phyloP scores from a whole-genome alignment of 768 basidiomycete species.

The Lactarius sanguifluus region DNA sequence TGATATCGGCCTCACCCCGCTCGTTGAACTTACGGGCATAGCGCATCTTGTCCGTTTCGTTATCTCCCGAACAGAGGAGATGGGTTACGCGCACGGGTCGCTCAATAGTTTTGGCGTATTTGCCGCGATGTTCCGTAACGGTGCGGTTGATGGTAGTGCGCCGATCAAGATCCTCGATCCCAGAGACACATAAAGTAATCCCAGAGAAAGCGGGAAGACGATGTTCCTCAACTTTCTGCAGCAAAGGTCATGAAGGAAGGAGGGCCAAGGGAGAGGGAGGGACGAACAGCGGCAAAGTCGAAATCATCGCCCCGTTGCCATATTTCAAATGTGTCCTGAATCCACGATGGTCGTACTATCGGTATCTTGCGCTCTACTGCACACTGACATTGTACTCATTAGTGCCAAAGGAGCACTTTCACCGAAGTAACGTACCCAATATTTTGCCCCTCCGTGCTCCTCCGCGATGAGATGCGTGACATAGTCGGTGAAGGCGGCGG shows the following conservation, averaged over 20 bases:
- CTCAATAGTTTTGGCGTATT: constrained; percentile 72
- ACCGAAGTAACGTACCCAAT: constrained; percentile 50
- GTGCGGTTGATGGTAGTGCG: constrained; percentile 65
- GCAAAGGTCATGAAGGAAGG: constrained; percentile 6
- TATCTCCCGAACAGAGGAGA: constrained; percentile 70
- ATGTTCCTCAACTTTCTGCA: constrained; percentile 58
- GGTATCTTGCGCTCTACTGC: constrained; percentile 79
- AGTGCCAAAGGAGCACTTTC: not conserved
- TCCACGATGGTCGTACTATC: constrained; percentile 77
- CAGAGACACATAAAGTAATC: constrained; percentile 71
- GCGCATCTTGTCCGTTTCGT: constrained; percentile 70
- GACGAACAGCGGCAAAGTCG: constrained; percentile 55
- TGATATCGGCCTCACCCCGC: constrained; percentile 68
- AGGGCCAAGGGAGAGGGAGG: not conserved
- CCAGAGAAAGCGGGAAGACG: constrained; percentile 73
- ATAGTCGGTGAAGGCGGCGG: constrained; percentile 73
- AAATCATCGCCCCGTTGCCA: constrained; percentile 86
- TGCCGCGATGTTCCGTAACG: constrained; percentile 60
- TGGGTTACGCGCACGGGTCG: constrained; percentile 82
- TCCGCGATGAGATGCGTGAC: constrained; percentile 87
- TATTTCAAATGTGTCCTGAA: constrained; percentile 62
- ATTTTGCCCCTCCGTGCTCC: constrained; percentile 84
- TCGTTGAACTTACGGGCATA: constrained; percentile 75
- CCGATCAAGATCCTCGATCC: constrained; percentile 59
- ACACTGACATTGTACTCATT: constrained; percentile 50